Percentiles rank a stretch among this genome's conserved stretches.
These are phyloP conservation scores for Cutaneotrichosporon sp. DNA, from an alignment of 1,284 basidiomycete genomes.

Conservation along the genomic window DNA sequence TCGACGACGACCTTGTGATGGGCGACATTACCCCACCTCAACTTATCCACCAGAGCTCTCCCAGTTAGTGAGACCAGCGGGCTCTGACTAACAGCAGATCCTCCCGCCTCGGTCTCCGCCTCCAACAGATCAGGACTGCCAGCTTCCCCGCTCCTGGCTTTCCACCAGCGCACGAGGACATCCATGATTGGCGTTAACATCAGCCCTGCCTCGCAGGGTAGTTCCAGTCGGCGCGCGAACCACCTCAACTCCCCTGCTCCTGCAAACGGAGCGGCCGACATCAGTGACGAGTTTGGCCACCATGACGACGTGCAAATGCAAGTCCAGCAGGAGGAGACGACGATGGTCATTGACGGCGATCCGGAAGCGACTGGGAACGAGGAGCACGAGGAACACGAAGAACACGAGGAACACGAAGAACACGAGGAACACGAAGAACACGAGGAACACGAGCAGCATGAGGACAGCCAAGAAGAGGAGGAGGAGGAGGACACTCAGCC, in stretches of 20 bases:
- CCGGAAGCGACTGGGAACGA: no score
- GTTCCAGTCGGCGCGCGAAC: background rate
- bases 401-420: constrained; percentile 11
- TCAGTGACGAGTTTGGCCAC: constrained; percentile 7
- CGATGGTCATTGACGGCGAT: no score
- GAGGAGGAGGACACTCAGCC: constrained; percentile 14
- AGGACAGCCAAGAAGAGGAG: background rate
- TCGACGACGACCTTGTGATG: constrained; percentile 23
- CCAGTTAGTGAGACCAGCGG: constrained; percentile 11
- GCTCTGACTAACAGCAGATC: constrained; percentile 18
- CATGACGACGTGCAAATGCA: background rate
- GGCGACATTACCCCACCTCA: constrained; percentile 7
- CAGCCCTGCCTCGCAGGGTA: background rate
- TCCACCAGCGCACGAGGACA: background rate
- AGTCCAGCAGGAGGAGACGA: background rate
- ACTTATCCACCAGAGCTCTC: constrained; percentile 8
- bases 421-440: no score
- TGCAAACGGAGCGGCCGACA: background rate
- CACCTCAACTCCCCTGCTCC: background rate
- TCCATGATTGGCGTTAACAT: no score
- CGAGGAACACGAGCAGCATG: background rate
- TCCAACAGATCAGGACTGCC: constrained; percentile 5
- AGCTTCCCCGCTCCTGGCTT: background rate
- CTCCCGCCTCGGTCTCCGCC: constrained; percentile 24
- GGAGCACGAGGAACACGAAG: background rate